Percentiles rank a stretch among this genome's conserved stretches.
phyloP scores from a whole-genome alignment of 805 yeast species.

The Spathaspora hagerdaliae region DNA sequence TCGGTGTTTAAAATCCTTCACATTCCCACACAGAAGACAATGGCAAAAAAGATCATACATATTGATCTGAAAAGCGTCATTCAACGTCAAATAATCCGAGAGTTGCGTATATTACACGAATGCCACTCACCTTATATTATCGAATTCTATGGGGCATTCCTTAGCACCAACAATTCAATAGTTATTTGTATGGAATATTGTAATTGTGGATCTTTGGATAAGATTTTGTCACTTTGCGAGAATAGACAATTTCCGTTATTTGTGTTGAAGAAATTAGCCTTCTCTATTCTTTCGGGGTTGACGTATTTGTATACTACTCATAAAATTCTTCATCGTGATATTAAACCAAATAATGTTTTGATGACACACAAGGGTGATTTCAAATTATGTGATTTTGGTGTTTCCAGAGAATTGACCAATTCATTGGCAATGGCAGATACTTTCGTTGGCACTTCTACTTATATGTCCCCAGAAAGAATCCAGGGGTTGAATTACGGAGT shows the following conservation, averaged over 20 bases:
- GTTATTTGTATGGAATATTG: conserved; percentile 94
- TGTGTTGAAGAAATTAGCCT: conserved; percentile 70
- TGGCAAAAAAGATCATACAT: conserved; percentile 88
- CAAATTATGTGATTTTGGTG: conserved; percentile 96
- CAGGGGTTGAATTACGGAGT: conserved; percentile 92
- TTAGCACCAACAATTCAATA: conserved; percentile 61
- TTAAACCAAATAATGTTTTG: conserved; percentile 91
- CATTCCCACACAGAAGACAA: conserved; percentile 77
- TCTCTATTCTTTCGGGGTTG: conserved; percentile 74
- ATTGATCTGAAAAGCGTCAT: conserved; percentile 77
- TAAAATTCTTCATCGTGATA: conserved; percentile 90
- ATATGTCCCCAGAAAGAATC: conserved; percentile 95
- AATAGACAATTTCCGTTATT: conserved; percentile 47
- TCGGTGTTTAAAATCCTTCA: conserved; percentile 86
- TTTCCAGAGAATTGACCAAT: conserved; percentile 83
- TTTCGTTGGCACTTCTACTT: conserved; percentile 95
- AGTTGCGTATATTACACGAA: conserved; percentile 85
- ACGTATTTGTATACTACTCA: conserved; percentile 78
- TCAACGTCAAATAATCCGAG: conserved; percentile 82
- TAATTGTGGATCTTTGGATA: conserved; percentile 91
- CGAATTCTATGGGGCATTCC: conserved; percentile 87
- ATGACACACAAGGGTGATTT: conserved; percentile 83
- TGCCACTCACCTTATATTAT: conserved; percentile 82
- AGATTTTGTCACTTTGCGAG: conserved; percentile 54
- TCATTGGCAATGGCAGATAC: conserved; percentile 88